Base-by-base conservation (phyloP, 768 basidiomycete genomes). In the Suillus alpinus region DNA sequence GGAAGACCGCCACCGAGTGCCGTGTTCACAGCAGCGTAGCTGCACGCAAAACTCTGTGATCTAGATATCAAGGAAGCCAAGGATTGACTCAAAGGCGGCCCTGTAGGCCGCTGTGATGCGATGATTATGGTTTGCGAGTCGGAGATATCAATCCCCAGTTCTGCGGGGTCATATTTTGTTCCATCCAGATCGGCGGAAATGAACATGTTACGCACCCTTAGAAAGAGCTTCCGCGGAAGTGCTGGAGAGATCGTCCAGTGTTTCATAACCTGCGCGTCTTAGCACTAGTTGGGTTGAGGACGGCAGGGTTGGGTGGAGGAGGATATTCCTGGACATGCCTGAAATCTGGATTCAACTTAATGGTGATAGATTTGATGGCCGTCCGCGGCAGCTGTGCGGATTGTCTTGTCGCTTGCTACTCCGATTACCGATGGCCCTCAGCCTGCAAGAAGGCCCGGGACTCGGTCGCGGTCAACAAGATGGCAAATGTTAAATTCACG, bases 1-100 rank as follows among this genome's bases (percentile, higher is more conserved):
- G 76, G 73, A 49, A 92, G 71, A 16, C 91, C 91, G 49, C 88
- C 88, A 36, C 77, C 81, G 6, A 92, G 78, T 2, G 91, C 69
- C 18, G 74, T 74, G 65, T 92, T 87, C 32, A 89, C 73, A 13
- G 83, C 77, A 4, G 70, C 59, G 67, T 80, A 86, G 49, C 62
- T 65, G 63, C 69, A 74, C 61, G 60, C 47, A 44, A 62, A 53
- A 32, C 61, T 7, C 40, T 59, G 59, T 13, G 58, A 31, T 51
- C 63, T 65, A 56, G 74, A 66, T 64, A 59, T 60, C 64, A 81
- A 69, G 8, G 75, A 73, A 34, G 88, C 81, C 6, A 81, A 88
- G 9, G 86, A 80, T 69, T 88, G 88, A 41, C 84, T 86, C 63
- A 81, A 70, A 36, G 75, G 73, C 10, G 67, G 39, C 6, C 36